Base-by-base conservation (phyloP, 78 protist species). In the Capsaspora owczarzaki region DNA sequence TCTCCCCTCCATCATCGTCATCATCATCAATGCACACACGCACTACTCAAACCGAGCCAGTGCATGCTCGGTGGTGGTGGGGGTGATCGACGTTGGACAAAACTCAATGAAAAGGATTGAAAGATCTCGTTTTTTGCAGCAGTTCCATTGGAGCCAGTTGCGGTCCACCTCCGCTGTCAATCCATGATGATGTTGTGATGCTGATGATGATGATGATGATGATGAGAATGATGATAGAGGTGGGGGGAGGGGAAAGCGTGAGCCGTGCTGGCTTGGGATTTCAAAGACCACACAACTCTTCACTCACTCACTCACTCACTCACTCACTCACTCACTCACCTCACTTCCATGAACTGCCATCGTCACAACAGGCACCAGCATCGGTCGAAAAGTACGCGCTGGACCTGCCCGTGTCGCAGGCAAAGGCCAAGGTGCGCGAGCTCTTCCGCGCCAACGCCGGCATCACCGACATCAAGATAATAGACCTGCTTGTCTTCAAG, bases 401-500 rank as follows among this genome's bases (percentile, higher is more conserved):
- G 10, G 66, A 56, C n/a, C 4, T 56, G 66, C 20, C 66, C 29
- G 29, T 56, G 20, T 10, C 33, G 35, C 33, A 56, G n/a, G 29
- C 25, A 2, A 16, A 29, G 8, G 4, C 4, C 20, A 56, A 56
- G 14, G 25, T 56, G 12, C 20, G 66, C 49, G 43, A 35, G 47
- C 23, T 40, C 49, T 68, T 77, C 12, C 4, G 49, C 38, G 27
- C 2, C 23, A 8, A 38, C 42, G 40, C 16, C 42, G 40, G 63
- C 23, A 56, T 79, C 35, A 47, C 25, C 19, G 84, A 80, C 29
- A 31, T 51, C 40, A 68, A 78, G 3, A 70, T 70, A 29, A 63
- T 70, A 23, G 78, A 80, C 63, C 23, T 80, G 69, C 78, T 80
- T 20, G 78, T 70, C 22, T 2, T 71, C 63, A 80, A 80, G 76